These are phyloP conservation scores for Rhodocollybia butyracea DNA, from an alignment of 768 basidiomycete genomes.

Conservation along the genomic window DNA sequence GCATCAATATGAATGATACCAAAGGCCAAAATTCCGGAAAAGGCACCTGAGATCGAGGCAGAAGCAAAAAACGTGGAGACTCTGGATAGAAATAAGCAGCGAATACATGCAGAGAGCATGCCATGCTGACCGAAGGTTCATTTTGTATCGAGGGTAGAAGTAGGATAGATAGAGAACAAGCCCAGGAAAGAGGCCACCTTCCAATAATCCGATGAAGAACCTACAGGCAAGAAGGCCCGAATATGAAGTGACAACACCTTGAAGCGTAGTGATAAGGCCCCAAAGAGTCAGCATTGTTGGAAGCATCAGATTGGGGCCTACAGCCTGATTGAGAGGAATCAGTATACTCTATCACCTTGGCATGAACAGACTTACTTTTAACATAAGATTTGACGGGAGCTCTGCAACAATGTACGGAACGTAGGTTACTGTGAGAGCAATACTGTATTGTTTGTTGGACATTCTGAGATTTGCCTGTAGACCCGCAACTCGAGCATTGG, in stretches of 20 bases:
- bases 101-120: slow-evolving; percentile 23
- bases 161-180: slow-evolving; percentile 20
- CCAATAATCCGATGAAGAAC: slow-evolving; percentile 51
- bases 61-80: slow-evolving; percentile 48
- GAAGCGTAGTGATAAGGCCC: slow-evolving; percentile 64
- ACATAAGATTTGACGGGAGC: slow-evolving; percentile 57
- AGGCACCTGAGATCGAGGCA: slow-evolving; percentile 59
- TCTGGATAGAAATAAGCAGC: slow-evolving; percentile 28
- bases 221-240: slow-evolving; percentile 42
- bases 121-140: slow-evolving; percentile 42
- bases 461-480: slow-evolving; percentile 52
- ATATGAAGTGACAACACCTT: slow-evolving; percentile 53
- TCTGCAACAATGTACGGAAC: slow-evolving; percentile 58
- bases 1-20: slow-evolving; percentile 67
- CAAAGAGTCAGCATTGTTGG: slow-evolving; percentile 63
- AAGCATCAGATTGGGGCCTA: slow-evolving; percentile 56
- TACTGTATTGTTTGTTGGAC: slow-evolving; percentile 46
- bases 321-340: slow-evolving; percentile 28
- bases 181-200: slow-evolving; percentile 57
- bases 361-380: slow-evolving; percentile 37
- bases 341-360: not conserved
- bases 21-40: slow-evolving; percentile 66
- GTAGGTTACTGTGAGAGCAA: slow-evolving; percentile 46
- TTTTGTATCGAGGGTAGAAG: slow-evolving; percentile 45
- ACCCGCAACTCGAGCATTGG: slow-evolving; percentile 61